Percentiles rank a stretch among this genome's conserved stretches.
These are phyloP conservation scores for Candida piceae DNA, from an alignment of 805 yeast genomes.

Conservation along the genomic window DNA sequence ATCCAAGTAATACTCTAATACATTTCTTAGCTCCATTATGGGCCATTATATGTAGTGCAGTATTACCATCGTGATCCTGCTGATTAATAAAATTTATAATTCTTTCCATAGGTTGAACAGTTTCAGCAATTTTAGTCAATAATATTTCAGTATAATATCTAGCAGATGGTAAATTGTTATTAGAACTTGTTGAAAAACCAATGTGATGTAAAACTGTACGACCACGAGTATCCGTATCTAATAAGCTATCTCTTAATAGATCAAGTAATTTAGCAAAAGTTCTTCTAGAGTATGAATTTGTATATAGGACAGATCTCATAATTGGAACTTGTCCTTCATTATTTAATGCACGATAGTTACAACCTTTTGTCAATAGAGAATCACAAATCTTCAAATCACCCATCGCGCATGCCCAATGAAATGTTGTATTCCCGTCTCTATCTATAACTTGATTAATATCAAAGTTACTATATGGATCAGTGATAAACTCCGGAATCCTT, in stretches of 20 bases:
- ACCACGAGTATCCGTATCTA: constrained; percentile 66
- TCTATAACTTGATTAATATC: constrained; percentile 79
- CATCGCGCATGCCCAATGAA: constrained; percentile 98
- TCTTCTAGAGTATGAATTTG: constrained; percentile 77
- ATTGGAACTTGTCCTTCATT: constrained; percentile 82
- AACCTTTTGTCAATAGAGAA: constrained; percentile 69
- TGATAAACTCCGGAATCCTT: constrained; percentile 57
- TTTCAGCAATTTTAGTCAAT: constrained; percentile 64
- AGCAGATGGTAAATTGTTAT: constrained; percentile 70
- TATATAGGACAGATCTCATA: constrained; percentile 78
- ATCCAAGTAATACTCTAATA: constrained; percentile 39
- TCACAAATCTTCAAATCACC: constrained; percentile 79
- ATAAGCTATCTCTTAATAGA: constrained; percentile 68
- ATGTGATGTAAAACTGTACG: constrained; percentile 86
- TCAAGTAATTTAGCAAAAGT: constrained; percentile 78
- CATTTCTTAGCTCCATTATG: constrained; percentile 41
- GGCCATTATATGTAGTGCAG: constrained; percentile 49
- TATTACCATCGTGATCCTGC: constrained; percentile 54
- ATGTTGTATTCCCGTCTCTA: constrained; percentile 89
- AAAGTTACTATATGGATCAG: constrained; percentile 59
- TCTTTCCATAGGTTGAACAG: constrained; percentile 53
- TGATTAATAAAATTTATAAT: constrained; percentile 52
- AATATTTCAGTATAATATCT: constrained; percentile 75
- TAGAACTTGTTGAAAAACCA: constrained; percentile 61
- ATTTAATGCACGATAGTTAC: constrained; percentile 55